Evolutionary conservation across 73 alveolate genomes (phyloP).

Genomic region (Paraurostyla sp.): DNA sequence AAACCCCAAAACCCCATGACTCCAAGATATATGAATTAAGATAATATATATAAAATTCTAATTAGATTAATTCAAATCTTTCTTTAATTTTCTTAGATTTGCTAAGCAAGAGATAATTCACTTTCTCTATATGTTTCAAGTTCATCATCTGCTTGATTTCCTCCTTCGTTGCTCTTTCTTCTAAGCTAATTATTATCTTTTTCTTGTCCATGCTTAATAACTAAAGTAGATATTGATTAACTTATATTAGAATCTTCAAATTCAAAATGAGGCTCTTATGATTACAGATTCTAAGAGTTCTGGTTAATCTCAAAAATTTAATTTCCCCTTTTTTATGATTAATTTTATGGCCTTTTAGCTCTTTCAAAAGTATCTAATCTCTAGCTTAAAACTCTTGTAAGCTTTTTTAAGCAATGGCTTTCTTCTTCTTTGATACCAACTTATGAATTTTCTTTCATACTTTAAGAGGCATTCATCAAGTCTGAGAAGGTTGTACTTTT

Average conservation of each 20-base stretch:
- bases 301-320: background rate
- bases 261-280: background rate
- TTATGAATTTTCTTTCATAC: background rate
- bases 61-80: too few relatives aligned
- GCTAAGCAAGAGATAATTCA: constrained; percentile 3
- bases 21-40: too few relatives aligned
- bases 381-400: background rate
- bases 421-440: background rate
- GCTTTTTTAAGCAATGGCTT: constrained; percentile 3
- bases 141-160: constrained; percentile 33
- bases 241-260: too few relatives aligned
- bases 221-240: too few relatives aligned
- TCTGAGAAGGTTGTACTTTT: background rate
- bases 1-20: too few relatives aligned
- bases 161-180: constrained; percentile 6
- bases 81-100: too few relatives aligned
- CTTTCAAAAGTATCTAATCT: background rate
- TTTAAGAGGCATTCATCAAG: background rate
- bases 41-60: too few relatives aligned
- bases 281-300: background rate
- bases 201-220: background rate
- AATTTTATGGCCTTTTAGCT: background rate
- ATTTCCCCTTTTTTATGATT: background rate
- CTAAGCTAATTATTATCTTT: background rate
- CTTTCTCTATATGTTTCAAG: background rate